Conservation (phyloP, 176 grass and related monocot genomes). For the Cenchrus americanus region DNA sequence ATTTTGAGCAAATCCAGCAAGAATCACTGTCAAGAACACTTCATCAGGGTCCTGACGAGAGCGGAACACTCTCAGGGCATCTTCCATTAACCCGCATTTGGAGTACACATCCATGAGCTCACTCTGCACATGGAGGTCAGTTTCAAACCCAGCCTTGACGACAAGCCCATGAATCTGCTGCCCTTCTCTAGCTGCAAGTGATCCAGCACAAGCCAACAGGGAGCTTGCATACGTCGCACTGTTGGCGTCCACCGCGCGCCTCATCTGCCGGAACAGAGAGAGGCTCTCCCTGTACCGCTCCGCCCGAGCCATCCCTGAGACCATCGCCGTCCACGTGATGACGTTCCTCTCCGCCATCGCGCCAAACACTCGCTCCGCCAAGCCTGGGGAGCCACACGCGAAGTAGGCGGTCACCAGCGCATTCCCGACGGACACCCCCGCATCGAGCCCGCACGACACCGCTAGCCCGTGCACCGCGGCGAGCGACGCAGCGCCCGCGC, state of each 20-base stretch:
- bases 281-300: constrained; percentile 61
- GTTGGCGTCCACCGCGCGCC: constrained; percentile 57
- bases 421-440: constrained; percentile 58
- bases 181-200: constrained; percentile 52
- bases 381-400: constrained; percentile 42
- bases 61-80: constrained; percentile 66
- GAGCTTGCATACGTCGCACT: constrained; percentile 59
- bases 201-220: constrained; percentile 69
- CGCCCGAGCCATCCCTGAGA: constrained; percentile 71
- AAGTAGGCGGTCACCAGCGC: constrained; percentile 74
- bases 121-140: constrained; percentile 68
- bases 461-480: constrained; percentile 58
- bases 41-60: constrained; percentile 62
- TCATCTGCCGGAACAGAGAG: constrained; percentile 62
- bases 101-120: constrained; percentile 90
- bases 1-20: constrained; percentile 84
- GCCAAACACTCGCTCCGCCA: constrained; percentile 54
- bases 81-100: constrained; percentile 84
- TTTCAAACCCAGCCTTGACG: constrained; percentile 60
- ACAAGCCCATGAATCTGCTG: constrained; percentile 81
- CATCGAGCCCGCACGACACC: constrained; percentile 45
- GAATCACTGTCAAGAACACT: constrained; percentile 75
- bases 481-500: constrained; percentile 30
- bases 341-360: constrained; percentile 64
- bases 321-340: constrained; percentile 84